phyloP scores from a whole-genome alignment of 169 alveolate species.

The Perkinsus chesapeaki region DNA sequence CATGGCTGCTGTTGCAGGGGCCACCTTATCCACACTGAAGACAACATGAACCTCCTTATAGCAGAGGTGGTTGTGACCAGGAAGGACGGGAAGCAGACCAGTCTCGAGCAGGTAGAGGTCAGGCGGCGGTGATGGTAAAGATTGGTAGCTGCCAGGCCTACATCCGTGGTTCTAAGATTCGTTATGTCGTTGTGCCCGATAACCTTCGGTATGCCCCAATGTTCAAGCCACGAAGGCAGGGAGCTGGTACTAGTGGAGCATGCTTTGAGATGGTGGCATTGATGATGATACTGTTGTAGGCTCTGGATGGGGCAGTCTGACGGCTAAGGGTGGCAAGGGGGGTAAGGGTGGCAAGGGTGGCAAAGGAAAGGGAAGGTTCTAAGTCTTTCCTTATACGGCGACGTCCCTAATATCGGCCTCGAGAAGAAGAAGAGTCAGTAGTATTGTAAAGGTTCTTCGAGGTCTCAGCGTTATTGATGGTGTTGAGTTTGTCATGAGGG shows the following conservation, averaged over 20 bases:
- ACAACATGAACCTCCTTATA: constrained; percentile 75
- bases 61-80: constrained; percentile 74
- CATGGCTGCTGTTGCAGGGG: constrained; percentile 41
- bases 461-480: not conserved
- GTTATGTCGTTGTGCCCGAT: constrained; percentile 78
- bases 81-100: constrained; percentile 63
- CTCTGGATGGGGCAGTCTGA: not conserved
- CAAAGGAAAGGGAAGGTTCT: not conserved
- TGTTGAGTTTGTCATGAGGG: not conserved
- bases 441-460: not conserved
- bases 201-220: constrained; percentile 80
- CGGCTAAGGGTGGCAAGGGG: not conserved
- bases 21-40: constrained; percentile 60
- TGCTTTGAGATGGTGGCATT: not conserved
- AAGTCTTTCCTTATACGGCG: not conserved
- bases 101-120: constrained; percentile 39
- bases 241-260: not conserved
- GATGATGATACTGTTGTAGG: not conserved
- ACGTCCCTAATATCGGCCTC: not conserved
- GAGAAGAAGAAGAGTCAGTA: not conserved
- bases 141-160: not conserved
- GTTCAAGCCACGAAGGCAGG: constrained; percentile 49
- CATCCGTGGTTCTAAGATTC: constrained; percentile 77
- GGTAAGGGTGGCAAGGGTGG: not conserved
- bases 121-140: not conserved